Conservation (phyloP, 495 filamentous ascomycete genomes). For the Penicillium manginii region DNA sequence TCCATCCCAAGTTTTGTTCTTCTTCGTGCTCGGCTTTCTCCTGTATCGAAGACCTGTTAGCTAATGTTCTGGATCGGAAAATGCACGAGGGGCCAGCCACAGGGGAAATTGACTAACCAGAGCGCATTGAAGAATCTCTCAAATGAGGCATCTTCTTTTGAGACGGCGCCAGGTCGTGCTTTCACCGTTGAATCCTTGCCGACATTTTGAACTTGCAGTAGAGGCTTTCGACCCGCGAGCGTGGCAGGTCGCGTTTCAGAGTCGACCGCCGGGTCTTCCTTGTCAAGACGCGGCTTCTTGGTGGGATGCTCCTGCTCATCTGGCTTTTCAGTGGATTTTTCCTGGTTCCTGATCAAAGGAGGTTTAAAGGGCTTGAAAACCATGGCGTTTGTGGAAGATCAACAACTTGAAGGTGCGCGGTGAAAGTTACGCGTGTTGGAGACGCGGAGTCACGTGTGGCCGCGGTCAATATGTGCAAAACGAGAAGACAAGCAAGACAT, state of each 20-base stretch:
- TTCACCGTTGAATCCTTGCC: slow-evolving; percentile 19
- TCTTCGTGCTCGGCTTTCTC: slow-evolving; percentile 77
- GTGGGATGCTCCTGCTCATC: slow-evolving; percentile 25
- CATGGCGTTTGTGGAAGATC: slow-evolving; percentile 30
- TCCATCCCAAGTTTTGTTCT: slow-evolving; percentile 89
- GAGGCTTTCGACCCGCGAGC: slow-evolving; percentile 27
- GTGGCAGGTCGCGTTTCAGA: slow-evolving; percentile 14
- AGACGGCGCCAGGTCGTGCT: background rate
- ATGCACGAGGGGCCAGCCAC: background rate
- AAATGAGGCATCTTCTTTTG: slow-evolving; percentile 28
- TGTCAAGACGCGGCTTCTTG: slow-evolving; percentile 36
- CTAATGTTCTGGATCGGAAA: background rate
- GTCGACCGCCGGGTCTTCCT: slow-evolving; percentile 18
- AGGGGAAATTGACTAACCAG: slow-evolving; percentile 51
- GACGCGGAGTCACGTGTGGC: slow-evolving; percentile 29
- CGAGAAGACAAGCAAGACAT: no score
- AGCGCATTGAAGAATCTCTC: slow-evolving; percentile 67
- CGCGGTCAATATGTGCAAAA: no score
- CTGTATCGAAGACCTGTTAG: slow-evolving; percentile 36
- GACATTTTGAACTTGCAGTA: slow-evolving; percentile 39
- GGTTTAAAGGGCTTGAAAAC: slow-evolving; percentile 53
- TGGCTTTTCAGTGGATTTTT: slow-evolving; percentile 4
- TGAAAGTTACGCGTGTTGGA: slow-evolving; percentile 19
- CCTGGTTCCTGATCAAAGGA: slow-evolving; percentile 44
- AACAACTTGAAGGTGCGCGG: slow-evolving; percentile 4